Evolutionary conservation across 768 basidiomycete species (phyloP).

Genomic region (Leucosporidium scottii): DNA sequence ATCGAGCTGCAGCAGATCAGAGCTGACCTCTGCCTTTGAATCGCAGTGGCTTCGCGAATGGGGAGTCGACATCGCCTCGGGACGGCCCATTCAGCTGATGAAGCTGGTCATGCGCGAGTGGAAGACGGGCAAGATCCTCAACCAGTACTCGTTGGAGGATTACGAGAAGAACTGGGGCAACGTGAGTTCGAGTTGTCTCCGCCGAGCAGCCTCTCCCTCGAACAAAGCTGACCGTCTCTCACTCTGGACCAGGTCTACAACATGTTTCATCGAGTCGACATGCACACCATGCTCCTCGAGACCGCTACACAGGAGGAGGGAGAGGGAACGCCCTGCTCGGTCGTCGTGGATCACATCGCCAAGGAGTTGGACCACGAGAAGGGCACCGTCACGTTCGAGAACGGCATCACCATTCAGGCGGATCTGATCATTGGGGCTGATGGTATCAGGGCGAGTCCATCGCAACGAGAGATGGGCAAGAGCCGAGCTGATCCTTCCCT

Average conservation of each 20-base stretch:
- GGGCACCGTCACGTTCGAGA: conserved; percentile 31
- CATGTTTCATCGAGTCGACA: conserved; percentile 32
- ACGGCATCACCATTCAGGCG: conserved; percentile 23
- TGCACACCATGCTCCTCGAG: conserved; percentile 35
- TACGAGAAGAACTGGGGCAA: conserved; percentile 37
- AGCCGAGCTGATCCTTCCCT: not conserved
- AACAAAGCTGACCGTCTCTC: too few relatives aligned
- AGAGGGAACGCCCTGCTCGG: conserved; percentile 26
- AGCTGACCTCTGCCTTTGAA: not conserved
- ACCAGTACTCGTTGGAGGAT: conserved; percentile 25
- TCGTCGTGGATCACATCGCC: conserved; percentile 23
- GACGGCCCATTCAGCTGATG: conserved; percentile 32
- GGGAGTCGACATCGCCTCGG: conserved; percentile 34
- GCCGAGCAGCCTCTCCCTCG: too few relatives aligned
- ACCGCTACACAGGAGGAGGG: conserved; percentile 27
- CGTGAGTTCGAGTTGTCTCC: conserved; percentile 1
- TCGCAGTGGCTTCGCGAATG: conserved; percentile 36
- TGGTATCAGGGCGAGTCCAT: conserved; percentile 28
- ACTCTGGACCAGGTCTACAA: too few relatives aligned
- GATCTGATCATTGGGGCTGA: conserved; percentile 37
- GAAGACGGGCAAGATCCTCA: conserved; percentile 29
- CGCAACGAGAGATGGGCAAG: not conserved
- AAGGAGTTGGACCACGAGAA: conserved; percentile 27
- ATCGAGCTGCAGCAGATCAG: not conserved
- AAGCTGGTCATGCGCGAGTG: conserved; percentile 34